Conservation (phyloP, 257 asterid genomes). For the Salvia rosmarinus region DNA sequence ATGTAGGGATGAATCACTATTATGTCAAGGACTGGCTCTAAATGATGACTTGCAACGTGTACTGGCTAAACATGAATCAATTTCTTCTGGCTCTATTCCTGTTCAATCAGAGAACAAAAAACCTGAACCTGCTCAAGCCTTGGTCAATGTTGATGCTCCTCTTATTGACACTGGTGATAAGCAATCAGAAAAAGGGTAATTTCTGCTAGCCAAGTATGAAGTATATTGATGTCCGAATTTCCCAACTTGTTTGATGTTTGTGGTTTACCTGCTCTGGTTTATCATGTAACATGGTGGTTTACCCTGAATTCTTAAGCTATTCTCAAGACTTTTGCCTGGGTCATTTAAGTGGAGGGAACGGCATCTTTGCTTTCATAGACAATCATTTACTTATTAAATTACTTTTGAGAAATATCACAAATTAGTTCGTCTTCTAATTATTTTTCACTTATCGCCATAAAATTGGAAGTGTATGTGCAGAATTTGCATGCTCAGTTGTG, state of each 20-base stretch:
- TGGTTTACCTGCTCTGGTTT: neutral
- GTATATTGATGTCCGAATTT: constrained; percentile 12
- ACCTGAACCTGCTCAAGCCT: constrained; percentile 54
- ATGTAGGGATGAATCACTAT: constrained; percentile 85
- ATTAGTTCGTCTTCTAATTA: neutral
- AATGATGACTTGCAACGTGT: constrained; percentile 93
- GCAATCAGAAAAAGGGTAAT: constrained; percentile 64
- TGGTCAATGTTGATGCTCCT: constrained; percentile 66
- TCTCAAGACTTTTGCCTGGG: neutral
- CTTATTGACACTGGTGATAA: constrained; percentile 83
- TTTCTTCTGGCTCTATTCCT: constrained; percentile 67
- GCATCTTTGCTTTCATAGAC: neutral
- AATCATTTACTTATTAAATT: neutral
- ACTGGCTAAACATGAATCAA: constrained; percentile 85
- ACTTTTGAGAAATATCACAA: neutral
- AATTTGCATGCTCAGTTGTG: neutral
- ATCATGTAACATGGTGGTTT: neutral
- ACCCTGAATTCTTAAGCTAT: neutral
- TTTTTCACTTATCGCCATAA: neutral
- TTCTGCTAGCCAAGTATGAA: constrained; percentile 14
- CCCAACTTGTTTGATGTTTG: constrained; percentile 15
- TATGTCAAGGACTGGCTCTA: constrained; percentile 90
- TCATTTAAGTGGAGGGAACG: neutral
- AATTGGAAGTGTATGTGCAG: neutral
- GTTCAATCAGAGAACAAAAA: constrained; percentile 55